Evolutionary conservation across 768 basidiomycete species (phyloP).

Genomic region (Exidia glandulosa): DNA sequence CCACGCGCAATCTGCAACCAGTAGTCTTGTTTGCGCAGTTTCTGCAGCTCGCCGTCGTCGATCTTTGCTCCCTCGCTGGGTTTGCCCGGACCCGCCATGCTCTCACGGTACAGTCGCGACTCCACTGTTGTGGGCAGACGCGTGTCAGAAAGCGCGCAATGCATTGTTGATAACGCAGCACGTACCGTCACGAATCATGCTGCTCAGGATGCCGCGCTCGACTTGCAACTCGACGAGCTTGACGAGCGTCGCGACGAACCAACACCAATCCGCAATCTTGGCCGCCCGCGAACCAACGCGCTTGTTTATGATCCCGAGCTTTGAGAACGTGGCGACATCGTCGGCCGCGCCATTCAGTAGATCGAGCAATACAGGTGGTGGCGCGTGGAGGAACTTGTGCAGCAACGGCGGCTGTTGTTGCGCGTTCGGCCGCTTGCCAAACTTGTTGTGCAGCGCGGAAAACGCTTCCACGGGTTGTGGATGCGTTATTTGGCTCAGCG

Average conservation of each 20-base stretch:
- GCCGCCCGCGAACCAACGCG: constrained; percentile 57
- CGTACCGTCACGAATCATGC: constrained; percentile 52
- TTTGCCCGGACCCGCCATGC: constrained; percentile 43
- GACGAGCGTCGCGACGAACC: constrained; percentile 70
- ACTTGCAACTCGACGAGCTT: constrained; percentile 76
- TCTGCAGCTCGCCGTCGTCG: constrained; percentile 58
- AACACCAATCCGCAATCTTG: constrained; percentile 76
- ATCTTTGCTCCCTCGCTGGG: constrained; percentile 26
- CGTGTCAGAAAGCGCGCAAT: background rate
- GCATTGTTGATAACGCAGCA: background rate
- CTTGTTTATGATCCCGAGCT: constrained; percentile 56
- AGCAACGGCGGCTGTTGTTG: constrained; percentile 40
- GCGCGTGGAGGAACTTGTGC: constrained; percentile 64
- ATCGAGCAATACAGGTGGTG: constrained; percentile 74
- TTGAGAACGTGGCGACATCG: constrained; percentile 67
- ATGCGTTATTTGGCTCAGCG: constrained; percentile 57
- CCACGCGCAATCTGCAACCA: constrained; percentile 62
- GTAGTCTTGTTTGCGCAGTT: constrained; percentile 59
- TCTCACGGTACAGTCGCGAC: constrained; percentile 60
- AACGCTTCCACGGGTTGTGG: constrained; percentile 57
- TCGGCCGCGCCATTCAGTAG: constrained; percentile 65
- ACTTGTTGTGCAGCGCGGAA: constrained; percentile 32
- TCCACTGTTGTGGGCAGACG: constrained; percentile 38
- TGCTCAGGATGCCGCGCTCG: constrained; percentile 56
- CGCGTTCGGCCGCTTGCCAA: constrained; percentile 12